Conservation (phyloP, 768 basidiomycete species). For the Glaciozyma martinii region DNA sequence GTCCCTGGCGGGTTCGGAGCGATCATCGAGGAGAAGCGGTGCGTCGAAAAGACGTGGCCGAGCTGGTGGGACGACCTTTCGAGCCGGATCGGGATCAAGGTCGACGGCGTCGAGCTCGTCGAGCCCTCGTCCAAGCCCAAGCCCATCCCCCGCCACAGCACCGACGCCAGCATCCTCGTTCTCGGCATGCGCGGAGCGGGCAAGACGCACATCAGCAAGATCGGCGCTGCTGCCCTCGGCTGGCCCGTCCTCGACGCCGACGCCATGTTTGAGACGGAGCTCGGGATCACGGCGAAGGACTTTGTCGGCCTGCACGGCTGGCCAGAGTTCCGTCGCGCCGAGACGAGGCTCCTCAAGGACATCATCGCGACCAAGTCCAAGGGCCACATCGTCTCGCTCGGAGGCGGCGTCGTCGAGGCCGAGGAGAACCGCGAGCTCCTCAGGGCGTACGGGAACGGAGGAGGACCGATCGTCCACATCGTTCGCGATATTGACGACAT, state of each 20-base stretch:
- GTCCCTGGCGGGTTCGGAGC: conserved; percentile 41
- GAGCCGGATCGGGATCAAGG: conserved; percentile 88
- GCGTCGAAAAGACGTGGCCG: conserved; percentile 99
- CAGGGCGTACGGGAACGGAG: conserved; percentile 41
- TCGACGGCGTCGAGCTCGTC: conserved; percentile 71
- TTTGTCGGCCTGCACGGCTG: conserved; percentile 79
- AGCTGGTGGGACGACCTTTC: conserved; percentile 99
- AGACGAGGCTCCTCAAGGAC: conserved; percentile 59
- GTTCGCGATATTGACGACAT: conserved; percentile 63
- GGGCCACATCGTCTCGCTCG: conserved; percentile 74
- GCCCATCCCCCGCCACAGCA: conserved; percentile 11
- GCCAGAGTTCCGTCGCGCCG: conserved; percentile 77
- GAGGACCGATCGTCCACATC: conserved; percentile 66
- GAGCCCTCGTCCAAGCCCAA: conserved; percentile 27
- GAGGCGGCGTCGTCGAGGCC: conserved; percentile 90
- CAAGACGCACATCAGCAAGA: conserved; percentile 75
- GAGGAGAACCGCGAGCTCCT: conserved; percentile 63
- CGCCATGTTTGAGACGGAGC: conserved; percentile 25
- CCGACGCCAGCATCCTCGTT: conserved; percentile 51
- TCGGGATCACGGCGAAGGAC: conserved; percentile 38
- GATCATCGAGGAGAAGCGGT: conserved; percentile 88
- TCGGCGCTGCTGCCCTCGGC: conserved; percentile 63
- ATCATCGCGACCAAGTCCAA: conserved; percentile 52
- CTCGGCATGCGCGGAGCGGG: conserved; percentile 97
- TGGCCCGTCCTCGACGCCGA: conserved; percentile 82